These are phyloP conservation scores for Cyclospora cayetanensis DNA, from an alignment of 169 alveolate genomes.

Conservation along the genomic window DNA sequence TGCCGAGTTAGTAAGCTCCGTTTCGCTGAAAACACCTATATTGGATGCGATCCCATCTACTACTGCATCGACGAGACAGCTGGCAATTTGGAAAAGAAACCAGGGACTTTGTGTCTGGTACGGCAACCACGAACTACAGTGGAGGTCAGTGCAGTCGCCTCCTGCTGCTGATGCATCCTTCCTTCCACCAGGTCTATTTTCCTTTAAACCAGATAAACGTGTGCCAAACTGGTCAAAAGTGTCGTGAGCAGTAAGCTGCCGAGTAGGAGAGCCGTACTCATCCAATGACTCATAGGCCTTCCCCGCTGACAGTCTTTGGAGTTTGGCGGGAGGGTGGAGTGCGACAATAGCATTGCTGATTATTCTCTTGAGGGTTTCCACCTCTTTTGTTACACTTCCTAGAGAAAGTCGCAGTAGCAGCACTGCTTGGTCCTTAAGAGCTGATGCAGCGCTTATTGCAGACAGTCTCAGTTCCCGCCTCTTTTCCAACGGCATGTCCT, in stretches of 20 bases:
- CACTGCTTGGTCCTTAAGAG: constrained; percentile 21
- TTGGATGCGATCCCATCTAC: not conserved
- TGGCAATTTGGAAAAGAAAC: constrained; percentile 16
- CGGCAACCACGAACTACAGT: not conserved
- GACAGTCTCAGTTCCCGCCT: constrained; percentile 44
- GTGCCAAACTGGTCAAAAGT: too few species aligned
- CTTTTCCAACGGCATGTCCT: constrained; percentile 42
- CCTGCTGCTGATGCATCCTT: not conserved
- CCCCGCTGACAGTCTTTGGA: not conserved
- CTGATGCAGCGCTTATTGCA: constrained; percentile 29
- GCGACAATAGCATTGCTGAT: not conserved
- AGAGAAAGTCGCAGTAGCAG: not conserved
- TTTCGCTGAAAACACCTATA: not conserved
- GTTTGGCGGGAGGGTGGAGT: constrained; percentile 42
- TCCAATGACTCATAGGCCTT: not conserved
- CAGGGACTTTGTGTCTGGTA: constrained; percentile 37
- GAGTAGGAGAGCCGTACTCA: not conserved
- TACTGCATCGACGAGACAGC: constrained; percentile 46
- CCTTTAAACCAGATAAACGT: too few species aligned
- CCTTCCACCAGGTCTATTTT: not conserved
- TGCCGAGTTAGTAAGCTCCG: not conserved
- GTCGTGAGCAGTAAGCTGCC: not conserved
- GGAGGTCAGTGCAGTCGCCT: not conserved
- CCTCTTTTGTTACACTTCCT: not conserved
- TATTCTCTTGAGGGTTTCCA: not conserved